Evolutionary conservation across 75 land plant genomes (phyloP), one percentile per base, ranked within the genome.

Genomic region (Pinus taeda): DNA sequence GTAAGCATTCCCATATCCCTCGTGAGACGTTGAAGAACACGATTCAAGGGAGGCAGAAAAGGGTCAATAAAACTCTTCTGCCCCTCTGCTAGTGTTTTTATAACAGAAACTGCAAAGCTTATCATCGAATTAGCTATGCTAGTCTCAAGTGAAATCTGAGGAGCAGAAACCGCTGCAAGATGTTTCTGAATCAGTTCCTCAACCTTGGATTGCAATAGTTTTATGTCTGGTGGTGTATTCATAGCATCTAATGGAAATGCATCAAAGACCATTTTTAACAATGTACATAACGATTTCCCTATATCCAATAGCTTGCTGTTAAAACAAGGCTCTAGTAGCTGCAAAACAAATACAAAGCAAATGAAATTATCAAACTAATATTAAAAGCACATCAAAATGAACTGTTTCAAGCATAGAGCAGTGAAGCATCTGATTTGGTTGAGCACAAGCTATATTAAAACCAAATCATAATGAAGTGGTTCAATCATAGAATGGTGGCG

Each of bases 301-400:
- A 93, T 89, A 87, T 97, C 99, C 78, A 92, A 81, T 74, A 90
- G 81, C 77, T 97, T 95, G 61, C 87, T 84, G 85, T 93, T 97
- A 79, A 97, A 97, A 61, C 94, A 95, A 2, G 99, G 99, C 77
- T 97, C 99, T 39, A 97, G 89, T 73, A 95, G 89, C 99, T 97
- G 90, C 72, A 80, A 77, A 76, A 80, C 17, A 83, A 62, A 4
- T n/a, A 58, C 13, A 74, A 26, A 79, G 64, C 14, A 53, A 29
- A 55, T 78, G 6, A 49, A 49, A 49, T 49, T 2, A 9, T 49
- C 55, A 42, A 36, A 9, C 11, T 42, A 7, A 37, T 49, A 67
- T 42, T 69, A 39, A 69, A 42, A 33, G 8, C 42, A 9, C 12
- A 66, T 37, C 9, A 17, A 17, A 66, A 33, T 66, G 42, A 15